Evolutionary conservation across 2,329 filamentous ascomycete genomes (phyloP).

Genomic region (Botrytis fabae): DNA sequence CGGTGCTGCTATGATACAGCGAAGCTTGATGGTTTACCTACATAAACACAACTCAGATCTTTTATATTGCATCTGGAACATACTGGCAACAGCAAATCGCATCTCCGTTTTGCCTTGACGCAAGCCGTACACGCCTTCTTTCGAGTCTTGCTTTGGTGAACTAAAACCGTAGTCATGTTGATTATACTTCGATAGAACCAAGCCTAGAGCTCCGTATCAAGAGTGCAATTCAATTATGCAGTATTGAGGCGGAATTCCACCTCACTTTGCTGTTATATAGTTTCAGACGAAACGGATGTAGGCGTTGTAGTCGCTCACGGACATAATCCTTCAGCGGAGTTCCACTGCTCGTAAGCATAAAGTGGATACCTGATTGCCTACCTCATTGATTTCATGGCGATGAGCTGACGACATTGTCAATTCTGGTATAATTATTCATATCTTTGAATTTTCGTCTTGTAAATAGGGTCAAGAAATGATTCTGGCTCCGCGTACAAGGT

Average conservation of each 20-base stretch:
- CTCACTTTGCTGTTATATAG: not conserved
- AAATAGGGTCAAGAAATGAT: not conserved
- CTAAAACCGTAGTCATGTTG: not conserved
- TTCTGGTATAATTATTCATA: not conserved
- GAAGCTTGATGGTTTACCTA: constrained; percentile 13
- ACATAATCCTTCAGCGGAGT: not conserved
- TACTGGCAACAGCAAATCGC: constrained; percentile 31
- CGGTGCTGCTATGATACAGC: no score
- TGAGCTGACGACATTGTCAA: not conserved
- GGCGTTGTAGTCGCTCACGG: not conserved
- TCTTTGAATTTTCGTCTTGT: not conserved
- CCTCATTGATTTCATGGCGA: no score
- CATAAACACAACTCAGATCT: constrained; percentile 31
- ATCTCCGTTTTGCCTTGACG: constrained; percentile 35
- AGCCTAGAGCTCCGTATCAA: not conserved
- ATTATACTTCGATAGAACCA: not conserved
- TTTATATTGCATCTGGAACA: constrained; percentile 31
- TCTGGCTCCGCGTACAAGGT: not conserved
- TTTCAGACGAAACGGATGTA: not conserved
- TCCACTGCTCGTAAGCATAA: not conserved
- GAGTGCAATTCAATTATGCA: not conserved
- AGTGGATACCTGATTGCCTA: not conserved
- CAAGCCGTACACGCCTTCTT: constrained; percentile 32
- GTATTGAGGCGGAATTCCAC: not conserved
- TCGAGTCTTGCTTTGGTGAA: constrained; percentile 21